Conservation (phyloP, 2,329 filamentous ascomycete species). For the Mycosphaerella sp. region DNA sequence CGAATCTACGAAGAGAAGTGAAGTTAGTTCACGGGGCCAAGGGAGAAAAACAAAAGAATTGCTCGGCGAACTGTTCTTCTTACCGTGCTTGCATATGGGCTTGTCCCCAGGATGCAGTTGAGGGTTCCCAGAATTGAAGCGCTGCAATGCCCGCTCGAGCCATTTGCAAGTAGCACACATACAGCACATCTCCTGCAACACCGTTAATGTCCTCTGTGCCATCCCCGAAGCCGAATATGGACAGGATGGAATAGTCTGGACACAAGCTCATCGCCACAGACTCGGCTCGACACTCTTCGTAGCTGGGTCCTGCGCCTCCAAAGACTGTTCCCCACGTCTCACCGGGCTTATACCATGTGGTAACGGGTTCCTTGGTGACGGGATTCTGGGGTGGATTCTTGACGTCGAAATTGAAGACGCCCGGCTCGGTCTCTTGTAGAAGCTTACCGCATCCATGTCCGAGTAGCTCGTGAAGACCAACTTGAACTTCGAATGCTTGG, state of each 20-base stretch:
- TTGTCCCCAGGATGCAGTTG: conserved; percentile 79
- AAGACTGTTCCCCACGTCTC: conserved; percentile 95
- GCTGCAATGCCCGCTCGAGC: conserved; percentile 83
- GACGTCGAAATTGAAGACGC: conserved; percentile 81
- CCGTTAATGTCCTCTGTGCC: conserved; percentile 64
- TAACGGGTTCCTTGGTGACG: conserved; percentile 67
- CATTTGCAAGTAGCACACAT: conserved; percentile 85
- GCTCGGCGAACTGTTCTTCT: conserved; percentile 2
- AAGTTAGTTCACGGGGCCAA: not conserved
- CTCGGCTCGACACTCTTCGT: conserved; percentile 92
- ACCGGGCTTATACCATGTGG: conserved; percentile 86
- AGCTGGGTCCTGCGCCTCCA: conserved; percentile 73
- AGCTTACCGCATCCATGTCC: conserved; percentile 88
- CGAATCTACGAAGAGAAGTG: conserved; percentile 57
- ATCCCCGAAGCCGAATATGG: conserved; percentile 87
- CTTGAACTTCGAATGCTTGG: conserved; percentile 86
- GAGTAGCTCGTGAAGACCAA: conserved; percentile 83
- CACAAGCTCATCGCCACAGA: conserved; percentile 86
- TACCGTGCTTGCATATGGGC: conserved; percentile 20
- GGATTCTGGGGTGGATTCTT: conserved; percentile 76
- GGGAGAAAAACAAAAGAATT: not conserved
- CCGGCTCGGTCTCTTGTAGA: conserved; percentile 77
- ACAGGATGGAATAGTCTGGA: conserved; percentile 80
- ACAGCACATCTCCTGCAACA: conserved; percentile 80
- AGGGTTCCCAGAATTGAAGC: conserved; percentile 83